Evolutionary conservation across 2,329 filamentous ascomycete species (phyloP).

Genomic region (Fusarium incarnatum): DNA sequence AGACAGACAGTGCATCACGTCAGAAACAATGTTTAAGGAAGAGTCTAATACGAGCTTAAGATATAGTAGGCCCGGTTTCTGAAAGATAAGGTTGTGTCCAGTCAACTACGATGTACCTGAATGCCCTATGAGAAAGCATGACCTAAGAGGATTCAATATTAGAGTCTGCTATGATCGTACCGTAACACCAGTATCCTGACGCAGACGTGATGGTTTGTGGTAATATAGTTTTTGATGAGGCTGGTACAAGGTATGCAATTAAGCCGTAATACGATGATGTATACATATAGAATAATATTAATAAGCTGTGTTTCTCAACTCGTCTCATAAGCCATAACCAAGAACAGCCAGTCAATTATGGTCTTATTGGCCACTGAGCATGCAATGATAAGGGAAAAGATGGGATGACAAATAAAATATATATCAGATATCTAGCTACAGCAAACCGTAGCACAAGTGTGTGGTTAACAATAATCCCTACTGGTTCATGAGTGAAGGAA

Average conservation of each 20-base stretch:
- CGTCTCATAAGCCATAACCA: neutral
- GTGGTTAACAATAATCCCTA: slow-evolving; percentile 40
- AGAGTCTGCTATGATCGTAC: neutral
- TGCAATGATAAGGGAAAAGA: neutral
- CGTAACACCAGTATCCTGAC: neutral
- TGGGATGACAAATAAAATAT: slow-evolving; percentile 17
- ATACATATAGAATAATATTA: neutral
- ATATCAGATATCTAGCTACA: slow-evolving; percentile 44
- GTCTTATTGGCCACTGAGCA: neutral
- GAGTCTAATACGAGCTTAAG: neutral
- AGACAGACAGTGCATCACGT: neutral
- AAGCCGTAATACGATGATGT: slow-evolving; percentile 1
- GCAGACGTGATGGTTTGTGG: neutral
- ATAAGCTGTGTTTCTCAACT: neutral
- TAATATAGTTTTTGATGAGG: neutral
- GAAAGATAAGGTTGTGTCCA: neutral
- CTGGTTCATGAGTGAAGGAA: slow-evolving; percentile 40
- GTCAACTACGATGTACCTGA: neutral
- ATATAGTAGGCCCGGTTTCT: neutral
- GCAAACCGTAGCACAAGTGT: slow-evolving; percentile 33
- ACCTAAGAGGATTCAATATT: neutral
- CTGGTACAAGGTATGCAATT: neutral
- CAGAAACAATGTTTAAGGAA: neutral
- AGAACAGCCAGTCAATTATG: neutral
- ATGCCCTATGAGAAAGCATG: neutral